These are phyloP conservation scores for Neocallimastix lanati DNA, from an alignment of 192 early-diverging fungal species.

Conservation along the genomic window DNA sequence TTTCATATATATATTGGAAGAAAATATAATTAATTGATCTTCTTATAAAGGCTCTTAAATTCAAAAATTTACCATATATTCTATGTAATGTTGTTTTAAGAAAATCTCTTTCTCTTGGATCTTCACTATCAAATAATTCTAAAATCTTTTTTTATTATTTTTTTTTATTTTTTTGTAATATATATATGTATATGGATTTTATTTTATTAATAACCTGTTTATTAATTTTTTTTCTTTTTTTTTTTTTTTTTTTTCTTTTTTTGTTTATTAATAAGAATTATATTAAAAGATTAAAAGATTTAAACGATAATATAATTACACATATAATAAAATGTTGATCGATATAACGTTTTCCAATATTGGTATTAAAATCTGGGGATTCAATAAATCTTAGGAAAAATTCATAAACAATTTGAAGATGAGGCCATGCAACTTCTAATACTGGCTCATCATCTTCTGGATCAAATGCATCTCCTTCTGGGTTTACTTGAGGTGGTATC, in stretches of 20 bases:
- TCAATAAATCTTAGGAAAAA: slow-evolving; percentile 97
- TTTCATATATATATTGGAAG: slow-evolving; percentile 95
- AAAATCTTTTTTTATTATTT: slow-evolving; percentile 51
- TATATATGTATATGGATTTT: no score
- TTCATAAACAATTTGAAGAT: slow-evolving; percentile 94
- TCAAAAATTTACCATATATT: slow-evolving; percentile 97
- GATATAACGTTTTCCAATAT: slow-evolving; percentile 87
- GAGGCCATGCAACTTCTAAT: slow-evolving; percentile 92
- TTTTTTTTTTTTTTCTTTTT: no score
- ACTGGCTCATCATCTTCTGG: slow-evolving; percentile 99
- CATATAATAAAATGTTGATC: slow-evolving; percentile 86
- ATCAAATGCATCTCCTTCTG: slow-evolving; percentile 89
- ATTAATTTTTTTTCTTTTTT: no score
- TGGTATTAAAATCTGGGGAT: slow-evolving; percentile 92
- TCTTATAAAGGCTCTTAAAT: slow-evolving; percentile 89
- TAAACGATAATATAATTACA: slow-evolving; percentile 18
- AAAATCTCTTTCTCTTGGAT: slow-evolving; percentile 95
- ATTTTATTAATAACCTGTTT: no score
- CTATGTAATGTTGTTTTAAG: slow-evolving; percentile 94
- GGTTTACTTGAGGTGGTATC: slow-evolving; percentile 88
- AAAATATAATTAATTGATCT: slow-evolving; percentile 97
- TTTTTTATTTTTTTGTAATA: no score
- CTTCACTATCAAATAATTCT: slow-evolving; percentile 95
- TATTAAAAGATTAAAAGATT: no score
- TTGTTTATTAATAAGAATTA: no score